A percentile compares a stretch with the other conserved stretches of the same genome.
Evolutionary conservation across 2,329 filamentous ascomycete genomes (phyloP).

Genomic region (Diaporthe citriasiana): DNA sequence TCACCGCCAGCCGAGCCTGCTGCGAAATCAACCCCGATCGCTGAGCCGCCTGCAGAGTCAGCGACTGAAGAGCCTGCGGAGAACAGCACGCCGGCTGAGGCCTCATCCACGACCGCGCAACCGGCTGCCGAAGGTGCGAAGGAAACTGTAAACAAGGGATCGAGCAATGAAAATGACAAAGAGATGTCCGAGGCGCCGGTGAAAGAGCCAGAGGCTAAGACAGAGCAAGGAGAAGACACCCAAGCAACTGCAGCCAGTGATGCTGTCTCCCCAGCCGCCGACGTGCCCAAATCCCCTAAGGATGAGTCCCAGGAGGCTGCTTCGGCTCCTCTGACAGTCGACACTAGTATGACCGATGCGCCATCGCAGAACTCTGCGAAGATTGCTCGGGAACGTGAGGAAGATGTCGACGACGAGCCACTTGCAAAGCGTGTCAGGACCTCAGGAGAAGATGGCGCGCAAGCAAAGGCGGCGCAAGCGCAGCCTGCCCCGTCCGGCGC

Average conservation of each 20-base stretch:
- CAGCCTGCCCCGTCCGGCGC: constrained; percentile 52
- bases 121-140: background rate
- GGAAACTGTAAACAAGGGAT: background rate
- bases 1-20: constrained; percentile 38
- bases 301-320: constrained; percentile 53
- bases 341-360: constrained; percentile 59
- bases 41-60: constrained; percentile 16
- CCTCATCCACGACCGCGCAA: background rate
- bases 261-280: constrained; percentile 53
- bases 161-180: background rate
- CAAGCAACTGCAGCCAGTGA: constrained; percentile 50
- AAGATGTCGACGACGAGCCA: constrained; percentile 76
- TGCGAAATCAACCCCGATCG: constrained; percentile 4
- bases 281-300: constrained; percentile 56
- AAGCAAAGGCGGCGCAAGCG: constrained; percentile 59
- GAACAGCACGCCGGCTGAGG: constrained; percentile 3
- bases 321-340: constrained; percentile 49
- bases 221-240: constrained; percentile 44
- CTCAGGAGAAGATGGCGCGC: constrained; percentile 48
- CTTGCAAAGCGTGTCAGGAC: constrained; percentile 86
- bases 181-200: constrained; percentile 7
- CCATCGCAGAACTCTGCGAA: constrained; percentile 65
- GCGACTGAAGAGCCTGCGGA: constrained; percentile 22
- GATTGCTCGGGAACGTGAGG: constrained; percentile 81
- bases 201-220: background rate